These are phyloP conservation scores for Aethionema arabicum DNA, from an alignment of 345 rosid genomes.

Conservation along the genomic window DNA sequence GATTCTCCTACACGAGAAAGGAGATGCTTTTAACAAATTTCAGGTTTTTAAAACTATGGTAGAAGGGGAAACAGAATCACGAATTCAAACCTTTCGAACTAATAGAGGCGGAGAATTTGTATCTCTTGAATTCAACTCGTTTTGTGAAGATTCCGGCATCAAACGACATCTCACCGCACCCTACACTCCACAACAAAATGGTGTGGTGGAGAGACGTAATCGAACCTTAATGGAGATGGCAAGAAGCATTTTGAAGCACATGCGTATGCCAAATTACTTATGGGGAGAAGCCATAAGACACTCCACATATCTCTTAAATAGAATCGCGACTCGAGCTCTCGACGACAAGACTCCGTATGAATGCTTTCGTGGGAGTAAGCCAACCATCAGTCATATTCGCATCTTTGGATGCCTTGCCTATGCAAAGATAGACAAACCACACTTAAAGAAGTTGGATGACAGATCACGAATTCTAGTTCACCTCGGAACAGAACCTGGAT, in stretches of 20 bases:
- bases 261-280: neutral
- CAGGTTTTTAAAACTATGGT: neutral
- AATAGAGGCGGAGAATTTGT: neutral
- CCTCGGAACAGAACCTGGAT: neutral
- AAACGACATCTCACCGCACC: neutral
- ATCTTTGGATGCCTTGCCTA: neutral
- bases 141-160: neutral
- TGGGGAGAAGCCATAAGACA: neutral
- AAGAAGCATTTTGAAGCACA: neutral
- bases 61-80: neutral
- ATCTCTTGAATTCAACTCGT: neutral
- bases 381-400: neutral
- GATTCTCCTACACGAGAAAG: neutral
- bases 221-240: neutral
- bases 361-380: fast-evolving
- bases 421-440: neutral
- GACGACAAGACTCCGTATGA: neutral
- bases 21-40: neutral
- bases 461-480: neutral
- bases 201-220: neutral
- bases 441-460: neutral
- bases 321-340: neutral
- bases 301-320: neutral
- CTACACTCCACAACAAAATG: neutral
- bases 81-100: neutral